A percentile compares a stretch with the other conserved stretches of the same genome.
Evolutionary conservation across 2,329 filamentous ascomycete genomes (phyloP).

Genomic region (Monosporascus ibericus): DNA sequence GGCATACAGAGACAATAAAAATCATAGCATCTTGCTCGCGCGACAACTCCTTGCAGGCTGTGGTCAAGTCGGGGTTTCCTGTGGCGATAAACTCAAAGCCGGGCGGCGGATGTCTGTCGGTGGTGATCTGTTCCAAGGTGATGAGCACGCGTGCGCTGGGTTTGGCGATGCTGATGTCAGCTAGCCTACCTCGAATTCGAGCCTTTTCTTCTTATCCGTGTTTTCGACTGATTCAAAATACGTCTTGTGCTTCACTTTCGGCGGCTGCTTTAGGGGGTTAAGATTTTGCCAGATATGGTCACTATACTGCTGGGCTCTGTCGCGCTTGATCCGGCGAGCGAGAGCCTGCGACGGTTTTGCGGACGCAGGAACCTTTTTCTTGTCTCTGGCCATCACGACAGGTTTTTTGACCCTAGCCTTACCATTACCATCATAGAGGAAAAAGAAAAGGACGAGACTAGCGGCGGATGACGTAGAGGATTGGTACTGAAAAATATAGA

Average conservation of each 20-base stretch:
- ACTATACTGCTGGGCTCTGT: conserved; percentile 20
- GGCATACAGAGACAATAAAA: conserved; percentile 59
- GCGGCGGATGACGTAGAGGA: conserved; percentile 1
- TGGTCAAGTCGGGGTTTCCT: conserved; percentile 55
- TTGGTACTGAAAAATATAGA: neutral
- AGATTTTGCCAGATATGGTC: conserved; percentile 22
- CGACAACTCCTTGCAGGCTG: conserved; percentile 58
- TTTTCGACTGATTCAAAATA: conserved; percentile 62
- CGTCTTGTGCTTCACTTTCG: conserved; percentile 51
- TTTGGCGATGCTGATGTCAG: conserved; percentile 1
- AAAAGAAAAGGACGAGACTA: conserved; percentile 7
- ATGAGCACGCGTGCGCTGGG: conserved; percentile 13
- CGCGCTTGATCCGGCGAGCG: conserved; percentile 21
- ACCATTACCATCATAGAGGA: conserved; percentile 21
- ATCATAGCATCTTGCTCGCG: conserved; percentile 57
- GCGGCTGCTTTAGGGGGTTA: conserved; percentile 25
- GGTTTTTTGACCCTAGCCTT: conserved; percentile 21
- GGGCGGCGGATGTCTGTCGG: conserved; percentile 45
- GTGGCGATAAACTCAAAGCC: conserved; percentile 59
- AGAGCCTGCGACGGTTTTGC: conserved; percentile 17
- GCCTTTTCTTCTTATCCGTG: conserved; percentile 57
- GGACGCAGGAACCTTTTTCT: conserved; percentile 25
- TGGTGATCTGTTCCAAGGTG: conserved; percentile 41
- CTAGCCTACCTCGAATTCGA: conserved; percentile 51
- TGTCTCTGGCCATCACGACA: conserved; percentile 25